Percentiles rank a stretch among this genome's conserved stretches.
Evolutionary conservation across 1,284 basidiomycete genomes (phyloP).

Genomic region (Ustilago trichophora): DNA sequence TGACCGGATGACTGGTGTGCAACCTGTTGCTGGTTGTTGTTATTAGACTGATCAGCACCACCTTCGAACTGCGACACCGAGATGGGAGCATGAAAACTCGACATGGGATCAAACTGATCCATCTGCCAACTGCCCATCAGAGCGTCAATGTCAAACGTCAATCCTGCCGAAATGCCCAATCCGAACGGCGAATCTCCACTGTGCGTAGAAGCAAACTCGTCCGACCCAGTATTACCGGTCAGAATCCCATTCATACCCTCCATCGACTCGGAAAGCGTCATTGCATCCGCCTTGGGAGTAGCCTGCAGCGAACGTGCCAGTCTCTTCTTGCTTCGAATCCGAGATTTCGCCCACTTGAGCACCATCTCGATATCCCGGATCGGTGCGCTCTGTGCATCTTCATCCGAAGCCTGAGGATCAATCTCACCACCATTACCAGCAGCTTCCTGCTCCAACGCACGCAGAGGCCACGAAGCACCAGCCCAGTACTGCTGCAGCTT

Average conservation of each 20-base stretch:
- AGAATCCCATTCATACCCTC: conserved; percentile 18
- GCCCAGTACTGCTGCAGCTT: conserved; percentile 53
- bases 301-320: conserved; percentile 26
- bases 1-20: no score
- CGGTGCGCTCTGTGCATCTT: conserved; percentile 52
- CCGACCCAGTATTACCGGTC: conserved; percentile 16
- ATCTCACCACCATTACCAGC: conserved; percentile 37
- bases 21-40: no score
- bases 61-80: no score
- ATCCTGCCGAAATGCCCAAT: conserved; percentile 36
- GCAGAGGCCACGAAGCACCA: conserved; percentile 51
- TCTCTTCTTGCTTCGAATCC: conserved; percentile 27
- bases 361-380: conserved; percentile 59
- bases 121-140: conserved; percentile 43
- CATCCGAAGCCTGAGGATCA: conserved; percentile 50
- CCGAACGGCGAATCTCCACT: conserved; percentile 45
- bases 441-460: conserved; percentile 54
- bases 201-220: conserved; percentile 39
- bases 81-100: conserved; percentile 11
- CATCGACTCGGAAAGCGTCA: conserved; percentile 14
- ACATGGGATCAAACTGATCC: conserved; percentile 24
- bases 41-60: no score
- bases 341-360: conserved; percentile 51
- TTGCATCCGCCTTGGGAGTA: conserved; percentile 27
- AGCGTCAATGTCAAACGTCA: conserved; percentile 45